Percentiles rank a stretch among this genome's conserved stretches.
These are phyloP conservation scores for Malus sieversii DNA, from an alignment of 306 rosid species.

Conservation along the genomic window DNA sequence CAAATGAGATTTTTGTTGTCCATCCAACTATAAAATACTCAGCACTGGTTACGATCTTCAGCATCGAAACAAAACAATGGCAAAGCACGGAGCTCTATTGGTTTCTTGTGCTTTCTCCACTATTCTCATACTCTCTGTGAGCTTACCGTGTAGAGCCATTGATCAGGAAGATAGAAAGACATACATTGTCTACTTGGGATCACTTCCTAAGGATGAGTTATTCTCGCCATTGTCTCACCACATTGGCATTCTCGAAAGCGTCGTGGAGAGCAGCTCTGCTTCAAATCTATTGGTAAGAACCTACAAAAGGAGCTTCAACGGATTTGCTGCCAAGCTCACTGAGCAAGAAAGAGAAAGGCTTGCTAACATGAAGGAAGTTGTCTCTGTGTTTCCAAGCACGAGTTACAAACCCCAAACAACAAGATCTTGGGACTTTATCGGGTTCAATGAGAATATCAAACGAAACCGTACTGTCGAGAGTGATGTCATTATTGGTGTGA, in stretches of 20 bases:
- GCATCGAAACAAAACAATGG: background rate
- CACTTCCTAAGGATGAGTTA: background rate
- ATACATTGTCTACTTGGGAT: background rate
- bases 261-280: background rate
- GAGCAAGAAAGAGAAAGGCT: background rate
- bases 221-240: background rate
- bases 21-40: background rate
- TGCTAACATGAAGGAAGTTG: slow-evolving; percentile 26
- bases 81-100: background rate
- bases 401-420: slow-evolving; percentile 25
- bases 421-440: slow-evolving; percentile 51
- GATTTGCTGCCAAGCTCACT: slow-evolving; percentile 9
- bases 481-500: slow-evolving; percentile 26
- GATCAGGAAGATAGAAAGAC: background rate
- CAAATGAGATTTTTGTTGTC: background rate
- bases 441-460: background rate
- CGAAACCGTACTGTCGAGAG: slow-evolving; percentile 10
- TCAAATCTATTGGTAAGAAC: background rate
- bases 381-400: slow-evolving; percentile 30
- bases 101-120: background rate
- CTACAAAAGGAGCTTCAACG: slow-evolving; percentile 13
- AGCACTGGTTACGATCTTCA: background rate
- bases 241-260: background rate
- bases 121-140: background rate
- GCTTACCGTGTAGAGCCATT: background rate